Evolutionary conservation across 495 filamentous ascomycete species (phyloP), one percentile per base, ranked within the genome.

Genomic region (Poronia punctata): DNA sequence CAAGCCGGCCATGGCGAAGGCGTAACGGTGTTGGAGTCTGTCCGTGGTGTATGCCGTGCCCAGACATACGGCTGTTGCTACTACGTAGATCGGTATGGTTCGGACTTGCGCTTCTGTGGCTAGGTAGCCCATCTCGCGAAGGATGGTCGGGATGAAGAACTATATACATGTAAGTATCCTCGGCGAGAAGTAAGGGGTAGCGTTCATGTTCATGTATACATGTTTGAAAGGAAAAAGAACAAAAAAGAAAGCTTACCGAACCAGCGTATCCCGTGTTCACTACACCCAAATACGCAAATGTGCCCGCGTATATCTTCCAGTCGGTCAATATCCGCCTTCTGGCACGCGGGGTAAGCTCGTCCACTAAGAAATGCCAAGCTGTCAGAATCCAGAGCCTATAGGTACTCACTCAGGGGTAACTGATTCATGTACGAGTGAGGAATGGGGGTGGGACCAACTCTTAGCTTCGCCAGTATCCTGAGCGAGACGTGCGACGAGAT

Each of bases 271-370:
- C 41, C 14, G 32, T 45, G 25, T 36, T 45, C 7, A 39, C 32
- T 22, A 45, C 26, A 19, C 35, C 34, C 5, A 40, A n/a, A 37
- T 32, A 48, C 40, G 38, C 41, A 57, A 64, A 10, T 54, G 66
- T 53, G 40, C 60, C 52, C 11, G 64, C 59, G 42, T 72, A 82
- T 23, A 83, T 75, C 59, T 82, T 82, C 78, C 78, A 82, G 54
- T 85, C 81, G 33, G 61, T 50, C 4, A 79, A 42, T 30, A 79
- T 77, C 3, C 75, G 71, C 68, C 74, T 83, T 44, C 88, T 70
- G 52, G 84, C 86, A 11, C 69, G 63, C 61, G 79, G 71, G 53
- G 80, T 67, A 57, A 84, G 86, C 38, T 82, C 65, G 53, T 88
- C 81, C 45, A 83, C 4, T 22, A 30, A 22, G n/a, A 36, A 12